Evolutionary conservation across 352 stramenopile species (phyloP), one percentile per base, ranked within the genome.

Genomic region (Phytophthora europaea): DNA sequence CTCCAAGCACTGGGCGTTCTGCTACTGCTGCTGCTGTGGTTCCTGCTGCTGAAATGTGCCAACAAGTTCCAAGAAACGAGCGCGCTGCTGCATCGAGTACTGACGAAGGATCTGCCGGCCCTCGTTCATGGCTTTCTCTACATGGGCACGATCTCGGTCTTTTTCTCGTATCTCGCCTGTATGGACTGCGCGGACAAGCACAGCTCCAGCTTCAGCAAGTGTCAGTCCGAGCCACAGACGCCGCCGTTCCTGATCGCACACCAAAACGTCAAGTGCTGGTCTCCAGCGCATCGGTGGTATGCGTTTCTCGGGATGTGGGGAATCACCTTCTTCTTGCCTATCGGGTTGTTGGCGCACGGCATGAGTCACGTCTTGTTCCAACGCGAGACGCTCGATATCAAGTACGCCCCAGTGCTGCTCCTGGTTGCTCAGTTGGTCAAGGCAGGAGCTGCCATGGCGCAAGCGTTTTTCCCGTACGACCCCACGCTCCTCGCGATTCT

Each of bases 1-100:
- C 22, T 75, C 0, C 48, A 63, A 18, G 67, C 47, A 7, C 68
- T 92, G 12, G 76, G 81, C 12, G 72, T 89, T 54, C 61, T 73
- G 0, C 4, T 73, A 2, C 52, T 73, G 38, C 60, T 92, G 15
- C 2, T 75, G 9, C 28, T 72, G 8, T 92, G 80, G 77, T 78
- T 88, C 45, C n/a, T 90, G 20, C 60, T 89, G 57, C 63, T 92
- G 62, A 92, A 92, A 68, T 86, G 82, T n/a, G 79, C 82, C 16
- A 92, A 92, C 79, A 88, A 88, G 52, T 92, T 92, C 66, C 84
- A 85, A 56, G 82, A 92, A 34, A 88, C 70, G 33, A 89, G 77
- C 40, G 72, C 72, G 5, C 52, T 83, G 23, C 64, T 92, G 13
- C 86, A 92, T 70, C 78, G 75, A 0, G 50, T 88, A 22, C 54